Evolutionary conservation across 2,329 filamentous ascomycete genomes (phyloP), one percentile per base, ranked within the genome.

Genomic region (Fusarium sp.): DNA sequence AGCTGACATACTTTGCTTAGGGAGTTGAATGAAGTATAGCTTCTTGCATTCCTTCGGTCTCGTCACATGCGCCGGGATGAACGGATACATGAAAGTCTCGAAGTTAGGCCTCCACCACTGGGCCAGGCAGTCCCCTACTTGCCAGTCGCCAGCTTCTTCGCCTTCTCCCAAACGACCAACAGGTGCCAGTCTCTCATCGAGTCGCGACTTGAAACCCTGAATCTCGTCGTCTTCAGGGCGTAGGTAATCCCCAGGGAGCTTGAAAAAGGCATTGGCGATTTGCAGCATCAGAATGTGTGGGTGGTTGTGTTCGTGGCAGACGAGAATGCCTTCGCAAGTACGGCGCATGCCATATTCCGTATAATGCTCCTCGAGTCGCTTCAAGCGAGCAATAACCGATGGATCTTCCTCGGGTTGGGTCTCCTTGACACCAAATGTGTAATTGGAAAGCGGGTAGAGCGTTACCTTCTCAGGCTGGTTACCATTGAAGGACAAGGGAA

Each of bases 31-130:
- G 67, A 98, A 94, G 81, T 98, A 99, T 41, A 98, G 86, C 86
- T 99, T 99, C 85, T 99, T 99, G 84, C 95, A 97, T 83, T 99
- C 96, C 84, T 99, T 99, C 9, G 96, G 96, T 53, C 96, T 86
- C 18, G 95, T 97, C 67, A 97, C 93, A 82, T 99, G 96, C 18
- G 94, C 93, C 9, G 96, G 96, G 59, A 98, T 91, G 80, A 97
- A 99, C 1, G 96, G 96, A 79, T 99, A 99, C 94, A 99, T 97
- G 85, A 98, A 98, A 3, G 96, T 98, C 85, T 99, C 96, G 78
- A 98, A 97, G 84, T 98, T 99, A 55, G 96, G 96, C 60, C 96
- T 87, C 94, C 95, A 99, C 96, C 96, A 99, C 82, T 97, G 94
- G 55, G 96, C 95, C 58, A 99, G 86, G 49, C 94, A 97, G 79